Evolutionary conservation across 208 protist genomes (phyloP), one percentile per base, ranked within the genome.

Genomic region (Leishmania lainsoni): DNA sequence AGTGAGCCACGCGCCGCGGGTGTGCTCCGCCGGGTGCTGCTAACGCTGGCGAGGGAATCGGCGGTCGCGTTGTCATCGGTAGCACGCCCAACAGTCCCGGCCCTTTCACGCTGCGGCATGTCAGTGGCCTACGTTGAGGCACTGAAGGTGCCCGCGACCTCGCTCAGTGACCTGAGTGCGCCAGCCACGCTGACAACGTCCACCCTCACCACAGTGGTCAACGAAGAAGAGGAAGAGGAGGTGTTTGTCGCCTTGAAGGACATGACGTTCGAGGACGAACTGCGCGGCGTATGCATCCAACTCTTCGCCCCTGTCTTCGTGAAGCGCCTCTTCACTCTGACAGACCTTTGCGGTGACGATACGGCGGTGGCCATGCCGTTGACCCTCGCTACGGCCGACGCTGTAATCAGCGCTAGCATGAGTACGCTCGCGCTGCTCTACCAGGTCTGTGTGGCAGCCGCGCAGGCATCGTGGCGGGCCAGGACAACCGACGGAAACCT

Each of bases 251-350:
- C 35, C 1, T 22, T 79, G 42, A 78, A 51, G n/a, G 72, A 14
- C 1, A 56, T 81, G 51, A 81, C 84, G 26, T 87, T 84, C 76
- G 81, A 83, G 5, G 78, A 80, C 20, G 85, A 88, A 66, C 32
- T 88, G 63, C 77, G 75, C 0, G 81, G 80, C 10, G 48, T 85
- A 9, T 78, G 77, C 45, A 52, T 17, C 6, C 1, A 42, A 39
- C 75, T 85, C 35, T 85, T 88, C 74, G 16, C 83, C 17, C 3
- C 51, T 4, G 45, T 45, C 58, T 76, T 86, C 9, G 80, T 74
- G 8, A 74, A 63, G 54, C 76, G 48, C 5, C 51, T 86, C 54
- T 59, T 88, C 39, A 22, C 17, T 32, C 69, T 88, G 16, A 51
- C 45, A 0, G 61, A 59, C 26, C 58, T 81, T 35, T 77, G 71